phyloP scores from a whole-genome alignment of 768 basidiomycete genomes.

The Suillus clintonianus region DNA sequence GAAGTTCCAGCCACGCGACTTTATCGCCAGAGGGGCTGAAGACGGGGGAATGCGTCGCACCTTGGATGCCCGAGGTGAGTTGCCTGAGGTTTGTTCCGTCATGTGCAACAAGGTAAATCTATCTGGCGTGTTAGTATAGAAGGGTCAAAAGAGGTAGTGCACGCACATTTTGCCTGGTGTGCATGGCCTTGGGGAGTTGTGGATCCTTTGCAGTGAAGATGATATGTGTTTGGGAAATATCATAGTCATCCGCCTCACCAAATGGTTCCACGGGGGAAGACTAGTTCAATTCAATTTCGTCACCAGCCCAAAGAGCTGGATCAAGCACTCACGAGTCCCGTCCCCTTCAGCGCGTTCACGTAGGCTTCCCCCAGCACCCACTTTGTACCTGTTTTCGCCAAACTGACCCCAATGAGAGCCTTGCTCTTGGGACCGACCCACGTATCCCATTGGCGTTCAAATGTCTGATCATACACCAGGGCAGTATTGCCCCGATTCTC shows the following conservation, averaged over 20 bases:
- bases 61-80: conserved; percentile 83
- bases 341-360: conserved; percentile 63
- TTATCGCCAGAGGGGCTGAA: conserved; percentile 69
- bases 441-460: conserved; percentile 77
- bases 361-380: conserved; percentile 59
- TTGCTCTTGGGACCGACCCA: conserved; percentile 75
- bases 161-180: conserved; percentile 85
- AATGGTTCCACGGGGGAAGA: conserved; percentile 82
- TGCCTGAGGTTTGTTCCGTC: conserved; percentile 55
- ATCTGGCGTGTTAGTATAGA: conserved; percentile 3
- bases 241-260: conserved; percentile 82
- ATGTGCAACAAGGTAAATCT: conserved; percentile 75
- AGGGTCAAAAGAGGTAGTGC: background rate
- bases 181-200: conserved; percentile 70
- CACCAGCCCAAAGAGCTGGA: no score
- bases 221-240: conserved; percentile 67
- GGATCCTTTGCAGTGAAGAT: conserved; percentile 89
- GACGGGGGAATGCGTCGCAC: conserved; percentile 74
- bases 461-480: conserved; percentile 66
- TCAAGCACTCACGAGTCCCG: conserved; percentile 54
- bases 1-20: conserved; percentile 87
- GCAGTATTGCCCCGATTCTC: conserved; percentile 74
- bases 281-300: conserved; percentile 33
- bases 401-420: conserved; percentile 69
- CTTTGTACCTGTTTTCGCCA: conserved; percentile 47